A percentile compares a stretch with the other conserved stretches of the same genome.
phyloP scores from a whole-genome alignment of 805 yeast species.

The Yarrowia sp. region DNA sequence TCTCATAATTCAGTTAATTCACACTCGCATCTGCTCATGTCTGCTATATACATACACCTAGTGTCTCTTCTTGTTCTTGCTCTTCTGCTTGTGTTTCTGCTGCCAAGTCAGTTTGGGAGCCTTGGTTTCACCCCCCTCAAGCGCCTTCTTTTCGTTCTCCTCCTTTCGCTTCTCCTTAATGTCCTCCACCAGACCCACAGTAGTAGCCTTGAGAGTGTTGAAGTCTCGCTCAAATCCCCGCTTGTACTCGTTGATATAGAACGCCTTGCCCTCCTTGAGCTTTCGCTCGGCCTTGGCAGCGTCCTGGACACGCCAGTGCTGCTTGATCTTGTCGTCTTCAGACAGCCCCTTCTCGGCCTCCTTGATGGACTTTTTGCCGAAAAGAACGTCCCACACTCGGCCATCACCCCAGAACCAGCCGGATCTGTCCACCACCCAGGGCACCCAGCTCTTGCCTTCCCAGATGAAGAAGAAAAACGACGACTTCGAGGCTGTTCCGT shows the following conservation, averaged over 20 bases:
- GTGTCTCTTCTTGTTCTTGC: slow-evolving; percentile 15
- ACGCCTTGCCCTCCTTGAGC: slow-evolving; percentile 44
- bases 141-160: background rate
- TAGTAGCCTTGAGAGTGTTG: slow-evolving; percentile 17
- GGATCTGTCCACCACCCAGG: slow-evolving; percentile 81
- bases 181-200: slow-evolving; percentile 32
- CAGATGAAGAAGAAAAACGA: slow-evolving; percentile 76
- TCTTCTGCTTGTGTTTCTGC: slow-evolving; percentile 35
- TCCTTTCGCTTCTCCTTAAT: slow-evolving; percentile 33
- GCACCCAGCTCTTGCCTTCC: slow-evolving; percentile 61
- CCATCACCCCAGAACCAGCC: slow-evolving; percentile 97
- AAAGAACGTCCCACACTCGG: slow-evolving; percentile 78
- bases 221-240: slow-evolving; percentile 36
- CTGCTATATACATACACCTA: slow-evolving; percentile 13
- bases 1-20: no score
- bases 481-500: slow-evolving; percentile 78
- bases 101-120: slow-evolving; percentile 10
- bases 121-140: slow-evolving; percentile 21
- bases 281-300: slow-evolving; percentile 55
- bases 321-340: slow-evolving; percentile 64
- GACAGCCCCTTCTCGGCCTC: slow-evolving; percentile 76
- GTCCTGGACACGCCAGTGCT: slow-evolving; percentile 57
- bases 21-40: background rate
- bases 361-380: slow-evolving; percentile 79
- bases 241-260: slow-evolving; percentile 38